Evolutionary conservation across 2,329 filamentous ascomycete genomes (phyloP).

Genomic region (Parafenestella ontariensis): DNA sequence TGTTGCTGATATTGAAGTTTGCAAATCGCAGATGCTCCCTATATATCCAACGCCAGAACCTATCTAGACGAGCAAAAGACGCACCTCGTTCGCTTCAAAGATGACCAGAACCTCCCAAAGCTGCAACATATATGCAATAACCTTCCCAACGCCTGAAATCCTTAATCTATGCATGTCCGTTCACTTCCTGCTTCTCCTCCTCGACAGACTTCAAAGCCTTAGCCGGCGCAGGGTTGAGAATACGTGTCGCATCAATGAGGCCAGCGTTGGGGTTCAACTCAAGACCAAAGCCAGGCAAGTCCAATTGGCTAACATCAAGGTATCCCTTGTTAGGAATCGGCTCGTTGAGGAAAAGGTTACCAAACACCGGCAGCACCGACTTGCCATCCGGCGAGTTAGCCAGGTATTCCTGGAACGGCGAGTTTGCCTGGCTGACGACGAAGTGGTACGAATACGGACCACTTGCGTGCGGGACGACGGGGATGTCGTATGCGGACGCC

Average conservation of each 20-base stretch:
- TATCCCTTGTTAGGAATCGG: constrained; percentile 85
- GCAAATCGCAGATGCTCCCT: constrained; percentile 7
- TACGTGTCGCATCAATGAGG: constrained; percentile 75
- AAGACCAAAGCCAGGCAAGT: constrained; percentile 90
- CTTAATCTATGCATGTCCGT: constrained; percentile 22
- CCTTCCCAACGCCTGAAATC: not conserved
- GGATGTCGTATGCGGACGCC: constrained; percentile 91
- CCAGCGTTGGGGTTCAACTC: constrained; percentile 83
- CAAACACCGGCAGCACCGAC: constrained; percentile 89
- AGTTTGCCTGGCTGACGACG: constrained; percentile 90
- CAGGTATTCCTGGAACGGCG: constrained; percentile 94
- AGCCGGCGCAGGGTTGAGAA: constrained; percentile 71
- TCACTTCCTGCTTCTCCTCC: constrained; percentile 28
- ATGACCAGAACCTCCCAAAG: constrained; percentile 4
- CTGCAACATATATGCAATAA: constrained; percentile 13
- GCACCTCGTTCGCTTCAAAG: constrained; percentile 7
- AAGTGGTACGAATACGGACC: constrained; percentile 97
- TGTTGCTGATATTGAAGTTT: too few relatives aligned
- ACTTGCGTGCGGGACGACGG: constrained; percentile 92
- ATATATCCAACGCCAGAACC: constrained; percentile 24
- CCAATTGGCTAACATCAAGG: constrained; percentile 78
- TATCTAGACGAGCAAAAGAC: constrained; percentile 18
- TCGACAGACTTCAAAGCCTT: constrained; percentile 48
- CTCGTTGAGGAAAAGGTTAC: constrained; percentile 88
- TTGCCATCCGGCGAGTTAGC: constrained; percentile 92